Percentiles rank a stretch among this genome's conserved stretches.
phyloP scores from a whole-genome alignment of 202 grass and related monocot species.

The Cymbopogon flexuosus region DNA sequence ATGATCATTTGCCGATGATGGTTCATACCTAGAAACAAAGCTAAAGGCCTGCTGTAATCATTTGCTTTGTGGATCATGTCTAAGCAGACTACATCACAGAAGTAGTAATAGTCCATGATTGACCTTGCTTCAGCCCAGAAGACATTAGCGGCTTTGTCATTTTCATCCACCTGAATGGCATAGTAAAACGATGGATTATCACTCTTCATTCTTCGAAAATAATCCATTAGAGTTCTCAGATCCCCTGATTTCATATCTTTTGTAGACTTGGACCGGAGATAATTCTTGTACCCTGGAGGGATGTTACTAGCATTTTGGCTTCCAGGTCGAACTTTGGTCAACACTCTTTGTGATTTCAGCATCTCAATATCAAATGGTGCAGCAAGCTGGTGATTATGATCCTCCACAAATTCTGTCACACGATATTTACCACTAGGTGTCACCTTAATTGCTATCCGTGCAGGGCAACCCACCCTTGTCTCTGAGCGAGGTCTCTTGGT shows the following conservation, averaged over 20 bases:
- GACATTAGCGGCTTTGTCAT: slow-evolving; percentile 68
- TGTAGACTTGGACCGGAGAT: slow-evolving; percentile 55
- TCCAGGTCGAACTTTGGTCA: slow-evolving; percentile 46
- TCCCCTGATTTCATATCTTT: slow-evolving; percentile 54
- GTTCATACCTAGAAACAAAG: slow-evolving; percentile 85
- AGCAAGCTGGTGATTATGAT: slow-evolving; percentile 90
- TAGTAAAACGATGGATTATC: slow-evolving; percentile 81
- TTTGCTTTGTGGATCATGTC: slow-evolving; percentile 60
- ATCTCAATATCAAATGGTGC: slow-evolving; percentile 85
- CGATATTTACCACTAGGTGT: slow-evolving; percentile 62
- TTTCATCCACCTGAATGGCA: slow-evolving; percentile 85
- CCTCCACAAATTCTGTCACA: slow-evolving; percentile 65
- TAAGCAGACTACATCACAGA: slow-evolving; percentile 77
- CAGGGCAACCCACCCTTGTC: slow-evolving; percentile 70
- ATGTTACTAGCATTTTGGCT: slow-evolving; percentile 50
- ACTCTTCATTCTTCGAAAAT: slow-evolving; percentile 81
- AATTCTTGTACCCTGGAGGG: slow-evolving; percentile 76
- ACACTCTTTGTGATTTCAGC: slow-evolving; percentile 58
- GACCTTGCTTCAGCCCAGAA: slow-evolving; percentile 84
- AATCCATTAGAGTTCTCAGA: slow-evolving; percentile 56
- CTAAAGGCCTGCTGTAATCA: slow-evolving; percentile 57
- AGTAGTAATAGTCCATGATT: slow-evolving; percentile 78
- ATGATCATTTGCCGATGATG: slow-evolving; percentile 71
- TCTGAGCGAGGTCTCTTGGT: slow-evolving; percentile 58
- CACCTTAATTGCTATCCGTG: slow-evolving; percentile 65